Conservation (phyloP, 352 stramenopile genomes). For the Pythium volutum region DNA sequence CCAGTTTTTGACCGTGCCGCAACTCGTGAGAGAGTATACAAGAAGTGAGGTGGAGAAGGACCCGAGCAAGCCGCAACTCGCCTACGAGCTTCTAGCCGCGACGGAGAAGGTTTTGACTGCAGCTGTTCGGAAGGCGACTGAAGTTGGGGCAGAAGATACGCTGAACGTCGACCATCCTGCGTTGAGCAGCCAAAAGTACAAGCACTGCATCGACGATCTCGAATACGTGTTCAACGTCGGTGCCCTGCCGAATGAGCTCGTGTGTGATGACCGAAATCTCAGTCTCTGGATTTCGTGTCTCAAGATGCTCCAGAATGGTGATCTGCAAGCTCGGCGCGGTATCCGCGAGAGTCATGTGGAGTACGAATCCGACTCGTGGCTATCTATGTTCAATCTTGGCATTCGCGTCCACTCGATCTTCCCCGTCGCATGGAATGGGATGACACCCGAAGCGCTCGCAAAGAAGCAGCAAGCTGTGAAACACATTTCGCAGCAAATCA, state of each 20-base stretch:
- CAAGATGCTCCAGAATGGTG: constrained; percentile 67
- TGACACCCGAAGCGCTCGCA: constrained; percentile 40
- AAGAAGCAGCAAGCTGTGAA: constrained; percentile 28
- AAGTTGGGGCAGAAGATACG: neutral
- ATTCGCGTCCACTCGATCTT: constrained; percentile 87
- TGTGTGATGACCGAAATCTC: constrained; percentile 69
- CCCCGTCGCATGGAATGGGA: constrained; percentile 71
- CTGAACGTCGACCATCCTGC: constrained; percentile 78
- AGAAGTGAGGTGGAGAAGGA: constrained; percentile 46
- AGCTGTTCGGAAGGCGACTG: constrained; percentile 31
- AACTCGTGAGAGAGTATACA: constrained; percentile 78
- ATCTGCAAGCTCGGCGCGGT: constrained; percentile 65
- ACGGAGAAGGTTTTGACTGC: constrained; percentile 62
- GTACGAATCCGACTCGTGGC: constrained; percentile 86
- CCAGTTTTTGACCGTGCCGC: constrained; percentile 81
- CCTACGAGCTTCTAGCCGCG: constrained; percentile 56
- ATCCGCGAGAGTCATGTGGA: constrained; percentile 80
- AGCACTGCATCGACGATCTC: constrained; percentile 86
- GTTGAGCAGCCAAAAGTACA: constrained; percentile 85
- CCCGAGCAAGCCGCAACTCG: constrained; percentile 53
- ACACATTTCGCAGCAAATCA: constrained; percentile 50
- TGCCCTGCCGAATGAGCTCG: constrained; percentile 68
- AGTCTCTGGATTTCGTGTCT: constrained; percentile 72
- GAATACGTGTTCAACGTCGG: constrained; percentile 86
- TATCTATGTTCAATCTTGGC: constrained; percentile 88